Conservation (phyloP, 2,329 filamentous ascomycete genomes). For the Drechslerella dactyloides region DNA sequence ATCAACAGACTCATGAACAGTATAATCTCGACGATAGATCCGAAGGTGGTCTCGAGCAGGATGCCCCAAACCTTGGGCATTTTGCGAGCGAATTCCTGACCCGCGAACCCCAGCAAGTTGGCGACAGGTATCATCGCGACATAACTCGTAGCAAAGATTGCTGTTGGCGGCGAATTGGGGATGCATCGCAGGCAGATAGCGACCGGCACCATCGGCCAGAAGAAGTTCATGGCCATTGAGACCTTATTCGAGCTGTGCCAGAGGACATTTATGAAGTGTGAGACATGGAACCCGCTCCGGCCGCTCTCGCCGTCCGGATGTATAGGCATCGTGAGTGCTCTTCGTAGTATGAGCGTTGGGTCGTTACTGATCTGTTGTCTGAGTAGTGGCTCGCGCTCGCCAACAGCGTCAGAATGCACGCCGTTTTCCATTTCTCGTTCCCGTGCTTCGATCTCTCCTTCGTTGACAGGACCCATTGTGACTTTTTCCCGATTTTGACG, state of each 20-base stretch:
- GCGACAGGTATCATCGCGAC: slow-evolving; percentile 79
- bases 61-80: slow-evolving; percentile 75
- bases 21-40: slow-evolving; percentile 80
- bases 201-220: slow-evolving; percentile 49
- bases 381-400: neutral
- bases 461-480: neutral
- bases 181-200: slow-evolving; percentile 60
- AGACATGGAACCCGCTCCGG: slow-evolving; percentile 69
- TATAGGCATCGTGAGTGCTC: slow-evolving; percentile 52
- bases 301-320: slow-evolving; percentile 71
- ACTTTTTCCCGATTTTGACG: neutral
- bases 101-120: slow-evolving; percentile 76
- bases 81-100: slow-evolving; percentile 74
- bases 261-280: slow-evolving; percentile 69
- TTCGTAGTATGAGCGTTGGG: neutral
- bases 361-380: neutral
- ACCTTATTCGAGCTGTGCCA: slow-evolving; percentile 69
- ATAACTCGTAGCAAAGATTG: slow-evolving; percentile 74
- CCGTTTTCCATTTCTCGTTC: neutral
- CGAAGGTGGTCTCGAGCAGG: slow-evolving; percentile 69
- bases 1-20: slow-evolving; percentile 77
- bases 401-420: neutral
- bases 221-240: slow-evolving; percentile 68
- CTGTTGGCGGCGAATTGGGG: slow-evolving; percentile 64
- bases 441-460: neutral